These are phyloP conservation scores for Gaeumannomyces tritici DNA, from an alignment of 2,329 filamentous ascomycete species.

Conservation along the genomic window DNA sequence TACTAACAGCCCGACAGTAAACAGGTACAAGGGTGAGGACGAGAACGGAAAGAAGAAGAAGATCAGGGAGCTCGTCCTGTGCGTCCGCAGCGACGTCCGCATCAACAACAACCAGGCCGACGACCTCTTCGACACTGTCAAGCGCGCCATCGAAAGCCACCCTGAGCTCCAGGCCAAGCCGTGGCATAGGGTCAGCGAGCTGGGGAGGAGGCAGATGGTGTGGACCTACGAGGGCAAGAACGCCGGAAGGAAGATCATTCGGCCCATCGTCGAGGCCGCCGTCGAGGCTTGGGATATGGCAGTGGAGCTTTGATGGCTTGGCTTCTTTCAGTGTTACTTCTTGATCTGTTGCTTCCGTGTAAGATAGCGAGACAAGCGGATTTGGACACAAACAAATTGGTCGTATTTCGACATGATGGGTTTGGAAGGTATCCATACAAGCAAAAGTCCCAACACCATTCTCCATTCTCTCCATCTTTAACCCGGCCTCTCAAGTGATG, in stretches of 20 bases:
- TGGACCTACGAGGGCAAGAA: conserved; percentile 25
- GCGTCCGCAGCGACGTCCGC: conserved; percentile 31
- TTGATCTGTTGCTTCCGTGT: too few species aligned
- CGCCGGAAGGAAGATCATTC: conserved; percentile 31
- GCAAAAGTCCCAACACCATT: too few species aligned
- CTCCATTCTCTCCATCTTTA: too few species aligned
- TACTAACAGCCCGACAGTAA: conserved; percentile 14
- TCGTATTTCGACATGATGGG: too few species aligned
- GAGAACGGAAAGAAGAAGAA: conserved; percentile 29
- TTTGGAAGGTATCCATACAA: too few species aligned
- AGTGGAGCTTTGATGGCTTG: too few species aligned
- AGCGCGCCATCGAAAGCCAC: conserved; percentile 28
- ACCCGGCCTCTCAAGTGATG: too few species aligned
- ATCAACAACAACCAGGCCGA: conserved; percentile 32
- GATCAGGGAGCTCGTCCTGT: conserved; percentile 33
- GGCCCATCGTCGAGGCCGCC: conserved; percentile 33
- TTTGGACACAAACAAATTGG: too few species aligned
- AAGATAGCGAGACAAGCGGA: too few species aligned
- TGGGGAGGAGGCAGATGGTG: conserved; percentile 33
- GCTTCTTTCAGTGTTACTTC: too few species aligned
- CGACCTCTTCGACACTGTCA: conserved; percentile 27
- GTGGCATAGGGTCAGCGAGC: conserved; percentile 30
- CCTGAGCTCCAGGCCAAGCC: conserved; percentile 26
- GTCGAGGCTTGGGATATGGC: conserved; percentile 12
- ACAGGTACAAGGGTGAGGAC: conserved; percentile 32